Conservation (phyloP, 805 yeast species). For the Jamesozyma piceae region DNA sequence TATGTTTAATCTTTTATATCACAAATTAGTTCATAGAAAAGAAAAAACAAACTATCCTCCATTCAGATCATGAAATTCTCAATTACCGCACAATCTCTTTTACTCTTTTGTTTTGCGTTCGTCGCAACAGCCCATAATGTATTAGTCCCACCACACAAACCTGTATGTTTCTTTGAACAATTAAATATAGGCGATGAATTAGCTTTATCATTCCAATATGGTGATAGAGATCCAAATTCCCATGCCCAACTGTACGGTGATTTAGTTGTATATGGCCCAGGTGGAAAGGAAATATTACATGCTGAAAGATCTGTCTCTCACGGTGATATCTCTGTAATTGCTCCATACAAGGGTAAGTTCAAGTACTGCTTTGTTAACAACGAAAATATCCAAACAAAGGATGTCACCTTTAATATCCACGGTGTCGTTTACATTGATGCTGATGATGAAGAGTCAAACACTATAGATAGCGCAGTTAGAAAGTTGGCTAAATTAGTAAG, state of each 20-base stretch:
- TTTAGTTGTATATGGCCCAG: slow-evolving; percentile 48
- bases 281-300: slow-evolving; percentile 36
- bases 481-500: slow-evolving; percentile 64
- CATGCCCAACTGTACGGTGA: slow-evolving; percentile 59
- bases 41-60: neutral
- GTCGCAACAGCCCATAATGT: slow-evolving; percentile 62
- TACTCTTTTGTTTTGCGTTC: slow-evolving; percentile 5
- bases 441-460: slow-evolving; percentile 64
- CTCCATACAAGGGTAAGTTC: slow-evolving; percentile 62
- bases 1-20: too few relatives aligned
- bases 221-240: slow-evolving; percentile 71
- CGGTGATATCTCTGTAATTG: slow-evolving; percentile 66
- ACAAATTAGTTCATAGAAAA: too few relatives aligned
- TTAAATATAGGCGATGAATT: slow-evolving; percentile 77
- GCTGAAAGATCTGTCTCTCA: slow-evolving; percentile 54
- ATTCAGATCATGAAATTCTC: slow-evolving; percentile 4
- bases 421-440: slow-evolving; percentile 82
- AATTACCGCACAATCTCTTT: slow-evolving; percentile 2
- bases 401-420: slow-evolving; percentile 89
- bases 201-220: slow-evolving; percentile 85
- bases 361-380: slow-evolving; percentile 90
- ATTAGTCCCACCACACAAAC: slow-evolving; percentile 70
- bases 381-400: slow-evolving; percentile 63
- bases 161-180: slow-evolving; percentile 79
- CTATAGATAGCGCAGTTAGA: slow-evolving; percentile 76